phyloP scores from a whole-genome alignment of 495 filamentous ascomycete species.

The Aspergillus sclerotiicarbonarius region DNA sequence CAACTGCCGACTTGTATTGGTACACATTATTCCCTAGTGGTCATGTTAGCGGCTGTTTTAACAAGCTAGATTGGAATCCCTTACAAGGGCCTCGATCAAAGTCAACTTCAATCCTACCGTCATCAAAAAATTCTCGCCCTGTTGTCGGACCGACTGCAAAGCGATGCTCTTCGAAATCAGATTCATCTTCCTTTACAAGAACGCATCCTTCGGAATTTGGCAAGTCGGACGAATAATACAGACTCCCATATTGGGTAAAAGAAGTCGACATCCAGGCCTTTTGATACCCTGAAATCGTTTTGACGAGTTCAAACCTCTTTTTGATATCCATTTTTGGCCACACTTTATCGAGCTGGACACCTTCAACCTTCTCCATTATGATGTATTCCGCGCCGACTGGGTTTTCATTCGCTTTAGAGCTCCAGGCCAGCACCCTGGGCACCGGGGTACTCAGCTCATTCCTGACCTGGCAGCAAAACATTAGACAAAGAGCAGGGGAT shows the following conservation, averaged over 20 bases:
- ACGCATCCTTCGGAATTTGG: slow-evolving; percentile 6
- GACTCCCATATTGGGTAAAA: slow-evolving; percentile 27
- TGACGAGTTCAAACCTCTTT: slow-evolving; percentile 25
- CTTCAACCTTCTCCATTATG: slow-evolving; percentile 32
- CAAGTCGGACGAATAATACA: slow-evolving; percentile 26
- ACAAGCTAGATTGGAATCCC: slow-evolving; percentile 8
- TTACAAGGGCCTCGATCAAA: slow-evolving; percentile 34
- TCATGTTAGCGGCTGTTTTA: not conserved
- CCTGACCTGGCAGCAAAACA: not conserved
- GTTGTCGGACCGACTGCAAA: slow-evolving; percentile 31
- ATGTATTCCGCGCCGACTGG: slow-evolving; percentile 39
- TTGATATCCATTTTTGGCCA: slow-evolving; percentile 24
- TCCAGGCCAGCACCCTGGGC: slow-evolving; percentile 27
- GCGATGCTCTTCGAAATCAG: slow-evolving; percentile 11
- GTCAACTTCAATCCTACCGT: slow-evolving; percentile 21
- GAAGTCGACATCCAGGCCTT: slow-evolving; percentile 25
- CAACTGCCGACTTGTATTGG: slow-evolving; percentile 26
- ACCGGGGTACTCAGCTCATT: slow-evolving; percentile 21
- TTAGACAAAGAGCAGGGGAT: slow-evolving; percentile 1
- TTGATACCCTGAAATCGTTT: slow-evolving; percentile 24
- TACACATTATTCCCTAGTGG: slow-evolving; percentile 23
- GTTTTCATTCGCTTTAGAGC: slow-evolving; percentile 22
- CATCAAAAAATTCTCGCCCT: slow-evolving; percentile 26
- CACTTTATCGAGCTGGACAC: slow-evolving; percentile 23
- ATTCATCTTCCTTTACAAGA: slow-evolving; percentile 14